Evolutionary conservation across 179 eudicot species (phyloP).

Genomic region (Camellia oleifera): DNA sequence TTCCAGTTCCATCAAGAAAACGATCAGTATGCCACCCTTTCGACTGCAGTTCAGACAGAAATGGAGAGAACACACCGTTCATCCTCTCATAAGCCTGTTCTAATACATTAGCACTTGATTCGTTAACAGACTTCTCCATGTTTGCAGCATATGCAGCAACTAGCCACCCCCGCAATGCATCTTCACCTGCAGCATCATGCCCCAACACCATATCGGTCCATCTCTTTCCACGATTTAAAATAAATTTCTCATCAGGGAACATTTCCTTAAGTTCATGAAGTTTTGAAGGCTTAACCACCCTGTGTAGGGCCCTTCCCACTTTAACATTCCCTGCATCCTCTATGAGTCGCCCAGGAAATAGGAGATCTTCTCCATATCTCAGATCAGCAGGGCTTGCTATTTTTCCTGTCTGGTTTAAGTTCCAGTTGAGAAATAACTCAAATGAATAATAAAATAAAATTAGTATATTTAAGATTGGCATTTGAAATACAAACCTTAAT

Average conservation of each 20-base stretch:
- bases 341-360: conserved; percentile 76
- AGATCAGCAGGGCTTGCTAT: conserved; percentile 88
- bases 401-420: conserved; percentile 51
- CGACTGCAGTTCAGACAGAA: conserved; percentile 53
- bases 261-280: conserved; percentile 56
- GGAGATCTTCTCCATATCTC: conserved; percentile 75
- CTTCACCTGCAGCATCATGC: conserved; percentile 82
- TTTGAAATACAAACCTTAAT: conserved; percentile 49
- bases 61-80: conserved; percentile 58
- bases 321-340: conserved; percentile 83
- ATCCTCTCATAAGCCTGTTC: conserved; percentile 67
- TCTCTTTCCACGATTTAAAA: conserved; percentile 47
- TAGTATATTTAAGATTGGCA: not conserved
- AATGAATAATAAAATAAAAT: not conserved
- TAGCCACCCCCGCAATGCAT: conserved; percentile 91
- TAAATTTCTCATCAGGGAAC: conserved; percentile 75
- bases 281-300: conserved; percentile 62
- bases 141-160: conserved; percentile 76
- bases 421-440: conserved; percentile 6
- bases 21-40: conserved; percentile 98
- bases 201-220: conserved; percentile 78
- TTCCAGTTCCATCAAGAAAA: conserved; percentile 86
- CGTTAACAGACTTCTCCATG: conserved; percentile 27
- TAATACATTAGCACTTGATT: conserved; percentile 27
- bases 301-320: conserved; percentile 68